Base-by-base conservation (phyloP, 2,329 filamentous ascomycete genomes). In the Escovopsis sp. region DNA sequence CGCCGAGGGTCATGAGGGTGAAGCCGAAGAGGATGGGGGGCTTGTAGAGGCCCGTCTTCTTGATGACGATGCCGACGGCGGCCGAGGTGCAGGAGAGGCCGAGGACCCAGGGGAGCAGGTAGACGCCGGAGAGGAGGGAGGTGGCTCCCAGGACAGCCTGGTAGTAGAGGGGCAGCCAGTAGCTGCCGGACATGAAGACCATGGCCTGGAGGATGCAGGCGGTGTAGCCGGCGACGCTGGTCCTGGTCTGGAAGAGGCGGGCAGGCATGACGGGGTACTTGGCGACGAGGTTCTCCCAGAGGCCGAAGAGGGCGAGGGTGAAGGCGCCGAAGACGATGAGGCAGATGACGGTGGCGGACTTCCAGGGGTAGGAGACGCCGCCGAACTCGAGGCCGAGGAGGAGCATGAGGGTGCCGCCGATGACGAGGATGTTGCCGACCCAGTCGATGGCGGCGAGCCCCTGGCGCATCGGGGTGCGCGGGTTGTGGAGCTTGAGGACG, bases 331-430 rank as follows among this genome's bases (percentile, higher is more conserved):
- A 85, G 33, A 88, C 60, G 43, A 92, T 66, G 19, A 93, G 65
- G 48, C 80, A 86, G 46, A 93, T 68, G 23, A 87, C 79, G 1
- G 72, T 77, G 2, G 79, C 65, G 0, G 80, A 87, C 35, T 60
- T 57, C 85, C 85, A 93, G 1, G 86, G 79, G 43, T 72, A 73
- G 16, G 66, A 65, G 35, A 85, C 70, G 33, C 84, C 86, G 36
- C 86, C 87, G 41, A 88, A 84, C 50, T 92, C 79, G 10, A 94
- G 70, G 1, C 85, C 87, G 29, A 94, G 73, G 4, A 94, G 71
- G 43, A 93, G 66, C 82, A 93, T 88, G 15, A 92, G 63, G 0
- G 82, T 87, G 15, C 79, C 83, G 29, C 79, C 80, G 17, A 87
- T 69, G 50, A 92, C 72, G 21, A 68, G 56, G 4, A 67, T 12